Evolutionary conservation across 2,329 filamentous ascomycete species (phyloP), one percentile per base, ranked within the genome.

Genomic region (Fonsecaea nubica): DNA sequence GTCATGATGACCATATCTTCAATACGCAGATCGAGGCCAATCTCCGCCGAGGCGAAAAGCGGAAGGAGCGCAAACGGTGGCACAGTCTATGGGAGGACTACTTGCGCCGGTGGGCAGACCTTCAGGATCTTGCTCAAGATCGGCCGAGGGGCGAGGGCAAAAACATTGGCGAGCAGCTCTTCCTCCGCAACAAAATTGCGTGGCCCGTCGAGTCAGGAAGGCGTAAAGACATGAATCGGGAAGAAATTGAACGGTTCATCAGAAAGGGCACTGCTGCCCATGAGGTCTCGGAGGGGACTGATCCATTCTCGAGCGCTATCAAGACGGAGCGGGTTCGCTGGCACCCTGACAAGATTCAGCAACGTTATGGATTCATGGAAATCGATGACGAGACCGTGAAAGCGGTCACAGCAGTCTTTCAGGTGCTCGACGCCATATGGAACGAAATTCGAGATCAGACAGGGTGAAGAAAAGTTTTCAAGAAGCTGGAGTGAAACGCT

Each of bases 261-360:
- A 81, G 86, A 0, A 80, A 84, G 32, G 65, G 65, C 4, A 67
- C 62, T 1, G 55, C 40, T 5, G 56, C 60, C 18, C 63, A 57
- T 30, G 62, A 66, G 25, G 72, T 50, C 7, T 30, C 36, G 18
- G 62, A 64, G 13, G 67, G 75, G 53, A 71, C 68, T 30, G 64
- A 72, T 5, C 79, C 81, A 64, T 63, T 86, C 21, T 62, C 79
- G 13, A 81, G 84, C 53, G 76, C 85, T 4, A 82, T 98, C 60
- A 97, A 96, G 78, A 82, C 87, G 4, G 95, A 99, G 81, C 87
- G 95, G 59, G 89, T 98, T 18, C 85, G 93, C 15, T 99, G 95
- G 95, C 95, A 99, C 81, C 95, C 95, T 3, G 95, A 99, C 80
- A 99, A 98, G 83, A 91, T 98, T 63, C 92, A 97, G 81, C 95